Conservation (phyloP, 1,284 basidiomycete species). For the Heterobasidion irregulare region DNA sequence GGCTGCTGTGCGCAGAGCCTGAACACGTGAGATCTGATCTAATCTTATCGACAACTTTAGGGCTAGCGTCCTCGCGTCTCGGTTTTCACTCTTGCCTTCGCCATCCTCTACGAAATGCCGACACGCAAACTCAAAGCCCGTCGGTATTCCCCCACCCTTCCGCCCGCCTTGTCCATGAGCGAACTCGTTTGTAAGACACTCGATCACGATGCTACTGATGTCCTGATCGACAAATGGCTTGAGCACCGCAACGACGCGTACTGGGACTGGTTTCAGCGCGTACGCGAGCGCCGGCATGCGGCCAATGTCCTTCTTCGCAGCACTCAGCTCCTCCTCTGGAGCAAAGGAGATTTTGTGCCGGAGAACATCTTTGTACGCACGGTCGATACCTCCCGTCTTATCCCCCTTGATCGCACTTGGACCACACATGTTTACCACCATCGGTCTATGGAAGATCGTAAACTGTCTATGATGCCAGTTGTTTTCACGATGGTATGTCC, state of each 20-base stretch:
- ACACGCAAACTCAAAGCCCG: conserved; percentile 17
- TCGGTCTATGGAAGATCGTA: conserved; percentile 60
- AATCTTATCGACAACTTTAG: conserved; percentile 2
- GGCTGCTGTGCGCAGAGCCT: too few species aligned
- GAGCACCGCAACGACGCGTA: conserved; percentile 67
- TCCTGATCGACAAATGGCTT: conserved; percentile 74
- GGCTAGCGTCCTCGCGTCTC: conserved; percentile 1
- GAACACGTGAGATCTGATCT: not conserved
- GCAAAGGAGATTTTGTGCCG: conserved; percentile 66
- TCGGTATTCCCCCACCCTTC: conserved; percentile 55
- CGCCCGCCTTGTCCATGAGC: conserved; percentile 58
- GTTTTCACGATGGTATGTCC: conserved; percentile 64
- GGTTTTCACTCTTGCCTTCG: not conserved
- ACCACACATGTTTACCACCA: conserved; percentile 72
- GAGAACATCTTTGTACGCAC: conserved; percentile 72
- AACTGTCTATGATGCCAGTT: conserved; percentile 67
- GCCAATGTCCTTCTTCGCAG: conserved; percentile 25
- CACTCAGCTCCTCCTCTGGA: conserved; percentile 62
- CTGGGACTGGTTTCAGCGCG: conserved; percentile 63
- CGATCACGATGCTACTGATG: conserved; percentile 63
- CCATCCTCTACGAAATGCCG: conserved; percentile 3
- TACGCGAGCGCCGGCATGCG: conserved; percentile 54
- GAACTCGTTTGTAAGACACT: conserved; percentile 69
- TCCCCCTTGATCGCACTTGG: conserved; percentile 71
- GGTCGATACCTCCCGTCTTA: conserved; percentile 64